Conservation (phyloP, 768 basidiomycete species). For the Austroboletus festivus region DNA sequence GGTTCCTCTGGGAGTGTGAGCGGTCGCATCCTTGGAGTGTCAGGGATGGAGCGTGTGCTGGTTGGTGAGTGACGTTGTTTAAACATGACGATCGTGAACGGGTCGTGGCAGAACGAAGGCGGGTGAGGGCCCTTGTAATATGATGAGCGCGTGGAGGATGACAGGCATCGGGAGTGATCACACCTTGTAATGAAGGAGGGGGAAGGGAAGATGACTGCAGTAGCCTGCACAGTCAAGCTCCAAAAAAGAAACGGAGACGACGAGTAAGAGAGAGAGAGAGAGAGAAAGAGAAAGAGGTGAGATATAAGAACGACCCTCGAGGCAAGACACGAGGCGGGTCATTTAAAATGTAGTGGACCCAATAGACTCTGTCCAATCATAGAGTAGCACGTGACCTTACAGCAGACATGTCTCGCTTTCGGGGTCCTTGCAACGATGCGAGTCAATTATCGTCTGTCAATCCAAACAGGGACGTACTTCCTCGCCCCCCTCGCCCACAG, state of each 20-base stretch:
- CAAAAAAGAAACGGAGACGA: conserved; percentile 16
- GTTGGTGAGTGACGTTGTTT: conserved; percentile 14
- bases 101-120: conserved; percentile 18
- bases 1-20: conserved; percentile 20
- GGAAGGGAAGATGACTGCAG: conserved; percentile 17
- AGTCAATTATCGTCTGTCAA: not conserved
- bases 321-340: conserved; percentile 26
- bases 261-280: not conserved
- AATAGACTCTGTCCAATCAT: conserved; percentile 22
- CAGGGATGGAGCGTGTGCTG: conserved; percentile 16
- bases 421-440: not conserved
- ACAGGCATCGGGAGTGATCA: no score
- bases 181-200: no score
- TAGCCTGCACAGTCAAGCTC: conserved; percentile 25
- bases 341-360: conserved; percentile 12
- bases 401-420: not conserved
- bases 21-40: conserved; percentile 21
- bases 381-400: conserved; percentile 20
- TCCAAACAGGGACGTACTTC: no score
- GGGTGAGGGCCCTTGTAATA: conserved; percentile 4
- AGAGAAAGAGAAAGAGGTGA: not conserved
- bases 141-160: no score
- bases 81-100: conserved; percentile 29
- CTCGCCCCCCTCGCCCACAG: no score
- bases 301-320: conserved; percentile 24